phyloP scores from a whole-genome alignment of 2,329 filamentous ascomycete genomes.

The Botrytis aclada region DNA sequence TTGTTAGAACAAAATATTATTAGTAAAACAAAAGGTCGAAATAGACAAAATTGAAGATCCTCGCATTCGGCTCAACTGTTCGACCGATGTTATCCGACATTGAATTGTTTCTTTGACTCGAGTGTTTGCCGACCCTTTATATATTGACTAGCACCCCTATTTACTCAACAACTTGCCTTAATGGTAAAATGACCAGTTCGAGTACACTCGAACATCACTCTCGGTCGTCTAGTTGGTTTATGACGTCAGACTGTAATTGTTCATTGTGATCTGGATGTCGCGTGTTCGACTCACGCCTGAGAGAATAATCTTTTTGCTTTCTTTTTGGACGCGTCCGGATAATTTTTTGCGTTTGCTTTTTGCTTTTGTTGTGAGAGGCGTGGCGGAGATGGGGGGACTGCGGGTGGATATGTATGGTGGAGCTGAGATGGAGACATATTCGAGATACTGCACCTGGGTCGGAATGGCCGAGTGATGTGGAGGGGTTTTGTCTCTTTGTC shows the following conservation, averaged over 20 bases:
- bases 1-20: background rate
- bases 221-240: slow-evolving; percentile 18
- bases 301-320: background rate
- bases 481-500: background rate
- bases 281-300: slow-evolving; percentile 13
- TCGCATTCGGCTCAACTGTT: background rate
- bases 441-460: too few species aligned
- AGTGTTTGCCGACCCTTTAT: rapidly evolving
- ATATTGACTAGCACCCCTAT: rapidly evolving
- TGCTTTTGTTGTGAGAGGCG: background rate
- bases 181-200: slow-evolving; percentile 7
- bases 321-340: too few species aligned
- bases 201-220: slow-evolving; percentile 2
- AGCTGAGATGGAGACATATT: background rate
- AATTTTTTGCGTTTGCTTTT: background rate
- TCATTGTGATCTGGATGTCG: slow-evolving; percentile 12
- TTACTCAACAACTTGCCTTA: background rate
- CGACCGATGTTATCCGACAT: background rate
- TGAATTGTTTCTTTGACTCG: background rate
- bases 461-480: background rate
- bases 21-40: background rate
- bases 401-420: background rate
- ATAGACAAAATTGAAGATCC: background rate
- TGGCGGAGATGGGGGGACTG: background rate
- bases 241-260: slow-evolving; percentile 16